Evolutionary conservation across 2,329 filamentous ascomycete species (phyloP), one percentile per base, ranked within the genome.

Genomic region (Pseudogymnoascus pannorum): DNA sequence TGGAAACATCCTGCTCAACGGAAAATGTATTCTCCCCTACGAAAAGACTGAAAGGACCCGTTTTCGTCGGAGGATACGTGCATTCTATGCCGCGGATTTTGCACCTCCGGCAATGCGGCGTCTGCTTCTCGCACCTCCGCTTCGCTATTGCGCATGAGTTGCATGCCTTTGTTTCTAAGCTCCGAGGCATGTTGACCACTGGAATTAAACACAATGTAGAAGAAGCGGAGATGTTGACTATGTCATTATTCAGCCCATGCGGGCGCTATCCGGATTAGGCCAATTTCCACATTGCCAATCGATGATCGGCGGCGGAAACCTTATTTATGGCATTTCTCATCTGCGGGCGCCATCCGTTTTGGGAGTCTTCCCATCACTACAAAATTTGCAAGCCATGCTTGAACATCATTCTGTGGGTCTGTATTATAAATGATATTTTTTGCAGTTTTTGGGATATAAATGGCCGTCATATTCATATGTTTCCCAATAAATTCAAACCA

Each of bases 41-140:
- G 11, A 26, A 26, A 7, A 61, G 35, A 24, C 57, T 26, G 38
- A 63, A 60, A 11, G 31, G 26, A 9, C 33, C 36, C 3, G 42
- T 61, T 12, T 61, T 65, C 4, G 60, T 29, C 26, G 60, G 54
- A 5, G 62, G 64, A 26, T 65, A 65, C 14, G 7, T 59, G 59
- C 64, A 65, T 24, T 48, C 26, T 9, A 60, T 59, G 11, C 63
- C 61, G 20, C 62, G 24, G 12, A 6, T 59, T 22, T 6, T 48
- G 48, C 64, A 65, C 14, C 64, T 29, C 11, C 40, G 4, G 57
- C 64, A 65, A 5, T 22, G 24, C 29, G 64, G 64, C 20, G 16
- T 59, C 61, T 64, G 64, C 40, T 60, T 61, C 16, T 58, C 62
- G 38, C 64, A 65, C 36, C 38, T 59, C 54, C 64, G 64, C 48